Percentiles rank a stretch among this genome's conserved stretches.
Conservation (phyloP, 202 grass and related monocot species). For the Panicum virgatum region DNA sequence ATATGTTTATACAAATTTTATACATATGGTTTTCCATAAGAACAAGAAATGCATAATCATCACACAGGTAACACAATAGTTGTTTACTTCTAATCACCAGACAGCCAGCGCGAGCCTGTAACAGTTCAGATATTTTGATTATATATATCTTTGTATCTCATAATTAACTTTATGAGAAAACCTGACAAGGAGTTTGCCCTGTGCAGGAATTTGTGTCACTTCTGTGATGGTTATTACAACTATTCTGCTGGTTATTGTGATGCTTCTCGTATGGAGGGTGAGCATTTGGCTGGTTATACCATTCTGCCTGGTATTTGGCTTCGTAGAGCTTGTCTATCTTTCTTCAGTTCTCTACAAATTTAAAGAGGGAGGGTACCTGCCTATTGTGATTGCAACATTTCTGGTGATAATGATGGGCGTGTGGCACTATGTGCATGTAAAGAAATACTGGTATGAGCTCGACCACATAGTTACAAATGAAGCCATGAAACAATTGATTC, state of each 20-base stretch:
- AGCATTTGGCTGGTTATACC: constrained; percentile 40
- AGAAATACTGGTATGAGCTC: constrained; percentile 52
- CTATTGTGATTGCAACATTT: constrained; percentile 19
- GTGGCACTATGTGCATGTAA: constrained; percentile 58
- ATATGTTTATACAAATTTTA: background rate
- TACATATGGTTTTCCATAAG: background rate
- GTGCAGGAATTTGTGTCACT: constrained; percentile 50
- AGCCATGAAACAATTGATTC: constrained; percentile 2
- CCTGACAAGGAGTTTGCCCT: background rate
- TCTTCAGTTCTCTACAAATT: constrained; percentile 56
- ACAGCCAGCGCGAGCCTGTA: background rate
- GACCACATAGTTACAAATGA: constrained; percentile 44
- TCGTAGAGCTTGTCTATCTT: constrained; percentile 35
- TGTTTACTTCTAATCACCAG: background rate
- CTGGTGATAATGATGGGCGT: constrained; percentile 43
- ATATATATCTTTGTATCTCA: background rate
- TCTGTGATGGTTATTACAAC: constrained; percentile 49
- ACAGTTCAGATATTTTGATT: too few species aligned
- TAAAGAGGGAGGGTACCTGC: constrained; percentile 43
- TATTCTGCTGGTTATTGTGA: constrained; percentile 38
- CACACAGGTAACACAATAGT: background rate
- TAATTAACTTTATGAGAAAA: background rate
- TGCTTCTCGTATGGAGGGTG: constrained; percentile 56
- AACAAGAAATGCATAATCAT: background rate
- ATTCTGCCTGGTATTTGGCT: constrained; percentile 33